Evolutionary conservation across 331 rosid species (phyloP).

Genomic region (Quercus lobata): DNA sequence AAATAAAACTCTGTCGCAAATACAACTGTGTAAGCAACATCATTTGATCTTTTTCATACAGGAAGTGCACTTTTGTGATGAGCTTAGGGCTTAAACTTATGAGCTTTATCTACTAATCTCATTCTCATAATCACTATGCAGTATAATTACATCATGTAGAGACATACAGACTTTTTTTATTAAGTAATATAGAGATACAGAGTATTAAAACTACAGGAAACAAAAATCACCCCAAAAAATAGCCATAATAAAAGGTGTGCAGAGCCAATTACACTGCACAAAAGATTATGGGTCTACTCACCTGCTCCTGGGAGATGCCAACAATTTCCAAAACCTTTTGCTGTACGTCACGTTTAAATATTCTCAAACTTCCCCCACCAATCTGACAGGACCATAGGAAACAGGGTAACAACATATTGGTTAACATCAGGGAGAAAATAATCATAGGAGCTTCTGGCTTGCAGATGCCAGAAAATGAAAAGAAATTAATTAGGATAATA

Average conservation of each 20-base stretch:
- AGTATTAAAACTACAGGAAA: not conserved
- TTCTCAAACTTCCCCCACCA: conserved; percentile 99
- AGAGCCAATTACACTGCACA: not conserved
- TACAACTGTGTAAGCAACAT: not conserved
- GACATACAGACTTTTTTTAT: not conserved
- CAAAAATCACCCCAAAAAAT: not conserved
- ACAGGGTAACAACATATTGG: conserved; percentile 5
- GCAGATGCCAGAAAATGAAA: conserved; percentile 10
- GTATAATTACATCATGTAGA: not conserved
- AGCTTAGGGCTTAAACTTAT: not conserved
- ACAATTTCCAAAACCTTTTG: conserved; percentile 85
- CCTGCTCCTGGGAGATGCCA: conserved; percentile 94
- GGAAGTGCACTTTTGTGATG: not conserved
- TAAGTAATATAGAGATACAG: too few relatives aligned
- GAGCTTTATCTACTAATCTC: not conserved
- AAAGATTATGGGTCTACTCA: conserved; percentile 18
- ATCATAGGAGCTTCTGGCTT: conserved; percentile 5
- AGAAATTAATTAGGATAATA: conserved; percentile 1
- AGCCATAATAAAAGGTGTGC: not conserved
- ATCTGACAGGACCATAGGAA: conserved; percentile 42
- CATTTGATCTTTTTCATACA: not conserved
- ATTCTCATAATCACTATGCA: not conserved
- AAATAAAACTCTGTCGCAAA: not conserved
- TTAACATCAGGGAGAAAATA: not conserved
- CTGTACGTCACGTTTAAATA: conserved; percentile 79